Evolutionary conservation across 164 flowering plant species (phyloP).

Genomic region (Cinnamomum micranthum): DNA sequence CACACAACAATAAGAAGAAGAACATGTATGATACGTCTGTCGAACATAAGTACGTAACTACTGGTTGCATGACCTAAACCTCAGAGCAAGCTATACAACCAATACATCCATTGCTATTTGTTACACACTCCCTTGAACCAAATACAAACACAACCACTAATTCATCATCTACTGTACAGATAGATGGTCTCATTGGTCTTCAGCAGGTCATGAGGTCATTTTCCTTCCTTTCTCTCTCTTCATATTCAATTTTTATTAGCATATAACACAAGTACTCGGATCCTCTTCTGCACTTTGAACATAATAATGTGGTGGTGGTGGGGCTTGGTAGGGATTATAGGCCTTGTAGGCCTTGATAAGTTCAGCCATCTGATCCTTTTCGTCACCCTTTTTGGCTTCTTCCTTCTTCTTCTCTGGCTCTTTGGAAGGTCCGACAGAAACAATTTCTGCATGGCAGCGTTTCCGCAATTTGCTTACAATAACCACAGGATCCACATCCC

Average conservation of each 20-base stretch:
- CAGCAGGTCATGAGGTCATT: no score
- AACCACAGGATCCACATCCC: constrained; percentile 64
- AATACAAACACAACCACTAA: no score
- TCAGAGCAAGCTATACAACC: no score
- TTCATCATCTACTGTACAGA: no score
- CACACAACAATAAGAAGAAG: no score
- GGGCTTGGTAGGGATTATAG: constrained; percentile 45
- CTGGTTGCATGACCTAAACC: no score
- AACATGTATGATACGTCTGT: no score
- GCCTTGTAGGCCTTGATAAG: constrained; percentile 28
- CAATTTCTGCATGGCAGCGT: constrained; percentile 41
- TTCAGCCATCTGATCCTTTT: constrained; percentile 18
- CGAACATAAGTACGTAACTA: no score
- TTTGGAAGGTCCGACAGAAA: constrained; percentile 58
- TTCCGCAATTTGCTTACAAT: constrained; percentile 52
- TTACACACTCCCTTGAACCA: no score
- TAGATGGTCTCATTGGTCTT: no score
- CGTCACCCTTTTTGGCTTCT: constrained; percentile 19
- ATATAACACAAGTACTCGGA: constrained; percentile 79
- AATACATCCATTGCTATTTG: no score
- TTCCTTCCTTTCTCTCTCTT: no score
- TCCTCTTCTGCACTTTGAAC: constrained; percentile 73
- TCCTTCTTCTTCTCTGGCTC: constrained; percentile 38
- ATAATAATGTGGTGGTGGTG: constrained; percentile 47
- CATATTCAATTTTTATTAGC: constrained; percentile 18